A percentile compares a stretch with the other conserved stretches of the same genome.
These are phyloP conservation scores for Naganishia liquefaciens DNA, from an alignment of 1,284 basidiomycete genomes.

Conservation along the genomic window DNA sequence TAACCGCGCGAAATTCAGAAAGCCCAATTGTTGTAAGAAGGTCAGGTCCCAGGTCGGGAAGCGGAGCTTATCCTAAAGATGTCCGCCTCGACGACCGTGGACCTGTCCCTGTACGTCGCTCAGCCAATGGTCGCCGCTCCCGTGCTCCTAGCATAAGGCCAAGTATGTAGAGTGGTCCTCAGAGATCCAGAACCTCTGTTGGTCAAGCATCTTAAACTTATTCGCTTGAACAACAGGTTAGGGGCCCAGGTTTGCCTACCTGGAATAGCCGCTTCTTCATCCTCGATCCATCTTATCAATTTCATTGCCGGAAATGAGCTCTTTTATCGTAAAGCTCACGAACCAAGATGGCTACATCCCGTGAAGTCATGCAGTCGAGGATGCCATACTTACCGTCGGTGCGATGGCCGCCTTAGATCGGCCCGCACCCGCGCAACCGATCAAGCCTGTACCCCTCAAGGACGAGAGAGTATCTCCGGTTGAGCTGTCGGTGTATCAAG, in stretches of 20 bases:
- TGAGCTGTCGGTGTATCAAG: slow-evolving; percentile 9
- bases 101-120: slow-evolving; percentile 6
- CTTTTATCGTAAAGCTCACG: background rate
- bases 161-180: slow-evolving; percentile 1
- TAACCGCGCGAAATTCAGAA: too few relatives aligned
- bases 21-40: background rate
- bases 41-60: background rate
- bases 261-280: slow-evolving; percentile 1
- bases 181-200: slow-evolving; percentile 4
- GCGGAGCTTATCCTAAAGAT: slow-evolving; percentile 1
- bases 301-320: background rate
- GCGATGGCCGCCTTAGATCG: slow-evolving; percentile 3
- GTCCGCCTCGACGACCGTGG: background rate
- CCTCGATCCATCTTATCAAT: background rate
- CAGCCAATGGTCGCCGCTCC: slow-evolving; percentile 3
- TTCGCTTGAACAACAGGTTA: slow-evolving; percentile 13
- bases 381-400: background rate
- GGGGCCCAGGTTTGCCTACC: slow-evolving; percentile 14
- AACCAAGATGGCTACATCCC: slow-evolving; percentile 11
- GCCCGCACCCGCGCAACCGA: background rate
- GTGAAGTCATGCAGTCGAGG: slow-evolving; percentile 1
- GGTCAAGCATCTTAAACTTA: slow-evolving; percentile 10
- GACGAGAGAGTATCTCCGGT: background rate
- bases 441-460: slow-evolving; percentile 1
- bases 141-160: slow-evolving; percentile 7